Conservation (phyloP, 176 grass and related monocot genomes). For the Cymbopogon citratus region DNA sequence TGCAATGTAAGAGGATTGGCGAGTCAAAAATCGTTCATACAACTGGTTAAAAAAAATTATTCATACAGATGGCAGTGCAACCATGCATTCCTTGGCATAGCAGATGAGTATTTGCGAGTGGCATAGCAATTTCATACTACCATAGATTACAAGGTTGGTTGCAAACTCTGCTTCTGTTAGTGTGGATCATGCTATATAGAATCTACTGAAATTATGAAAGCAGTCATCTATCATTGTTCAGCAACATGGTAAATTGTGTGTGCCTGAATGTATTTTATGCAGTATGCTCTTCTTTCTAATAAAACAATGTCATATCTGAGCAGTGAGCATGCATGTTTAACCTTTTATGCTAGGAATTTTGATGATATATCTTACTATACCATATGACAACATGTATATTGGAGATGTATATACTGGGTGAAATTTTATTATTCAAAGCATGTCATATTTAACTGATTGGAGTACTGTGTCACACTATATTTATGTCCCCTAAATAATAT, state of each 20-base stretch:
- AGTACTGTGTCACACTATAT: constrained; percentile 13
- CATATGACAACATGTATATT: background rate
- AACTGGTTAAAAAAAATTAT: constrained; percentile 2
- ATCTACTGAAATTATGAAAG: background rate
- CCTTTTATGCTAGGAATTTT: background rate
- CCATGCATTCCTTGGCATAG: constrained; percentile 5
- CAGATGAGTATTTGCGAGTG: constrained; percentile 6
- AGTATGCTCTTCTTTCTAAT: background rate
- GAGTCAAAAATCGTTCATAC: constrained; percentile 19
- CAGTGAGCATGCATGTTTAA: background rate
- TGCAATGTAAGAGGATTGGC: constrained; percentile 35
- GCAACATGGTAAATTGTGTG: background rate
- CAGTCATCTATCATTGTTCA: background rate
- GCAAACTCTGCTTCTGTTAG: constrained; percentile 4
- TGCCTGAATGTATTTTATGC: constrained; percentile 1
- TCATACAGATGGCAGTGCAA: background rate
- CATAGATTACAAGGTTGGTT: background rate
- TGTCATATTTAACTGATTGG: constrained; percentile 11
- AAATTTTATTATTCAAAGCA: constrained; percentile 21
- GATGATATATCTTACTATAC: background rate
- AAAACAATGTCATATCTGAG: background rate
- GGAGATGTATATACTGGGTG: background rate
- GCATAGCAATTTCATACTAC: constrained; percentile 4
- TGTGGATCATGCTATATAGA: constrained; percentile 6
- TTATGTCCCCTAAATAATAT: background rate